Conservation (phyloP, 371 early-diverging fungal species). For the Funneliformis caledonium region DNA sequence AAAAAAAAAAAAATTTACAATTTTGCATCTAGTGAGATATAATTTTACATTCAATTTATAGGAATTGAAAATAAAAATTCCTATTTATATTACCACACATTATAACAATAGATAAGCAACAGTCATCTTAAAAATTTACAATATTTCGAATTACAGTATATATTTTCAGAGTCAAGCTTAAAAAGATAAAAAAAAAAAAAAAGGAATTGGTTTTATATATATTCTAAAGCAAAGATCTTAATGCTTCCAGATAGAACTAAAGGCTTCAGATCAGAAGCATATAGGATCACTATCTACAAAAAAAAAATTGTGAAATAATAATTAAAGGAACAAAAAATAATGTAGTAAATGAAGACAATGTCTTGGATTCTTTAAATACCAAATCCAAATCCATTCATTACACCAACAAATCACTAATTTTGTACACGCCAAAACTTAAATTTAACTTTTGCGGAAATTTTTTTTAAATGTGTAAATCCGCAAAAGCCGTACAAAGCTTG, state of each 20-base stretch:
- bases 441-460: not conserved
- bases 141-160: not conserved
- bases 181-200: not conserved
- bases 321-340: not conserved
- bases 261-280: not conserved
- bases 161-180: not conserved
- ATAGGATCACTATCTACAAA: not conserved
- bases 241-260: not conserved
- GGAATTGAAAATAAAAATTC: not conserved
- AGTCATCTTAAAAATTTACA: not conserved
- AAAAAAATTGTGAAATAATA: not conserved
- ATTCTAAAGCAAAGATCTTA: not conserved
- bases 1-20: not conserved
- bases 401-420: not conserved
- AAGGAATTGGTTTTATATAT: not conserved
- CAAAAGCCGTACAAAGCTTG: not conserved
- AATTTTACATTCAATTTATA: conserved; percentile 13
- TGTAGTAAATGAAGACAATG: not conserved
- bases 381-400: not conserved
- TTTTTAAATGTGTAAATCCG: not conserved
- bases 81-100: not conserved
- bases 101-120: not conserved
- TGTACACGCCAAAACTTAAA: not conserved
- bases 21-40: not conserved
- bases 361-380: not conserved